These are phyloP conservation scores for Ulmus americana DNA, from an alignment of 331 rosid species.

Conservation along the genomic window DNA sequence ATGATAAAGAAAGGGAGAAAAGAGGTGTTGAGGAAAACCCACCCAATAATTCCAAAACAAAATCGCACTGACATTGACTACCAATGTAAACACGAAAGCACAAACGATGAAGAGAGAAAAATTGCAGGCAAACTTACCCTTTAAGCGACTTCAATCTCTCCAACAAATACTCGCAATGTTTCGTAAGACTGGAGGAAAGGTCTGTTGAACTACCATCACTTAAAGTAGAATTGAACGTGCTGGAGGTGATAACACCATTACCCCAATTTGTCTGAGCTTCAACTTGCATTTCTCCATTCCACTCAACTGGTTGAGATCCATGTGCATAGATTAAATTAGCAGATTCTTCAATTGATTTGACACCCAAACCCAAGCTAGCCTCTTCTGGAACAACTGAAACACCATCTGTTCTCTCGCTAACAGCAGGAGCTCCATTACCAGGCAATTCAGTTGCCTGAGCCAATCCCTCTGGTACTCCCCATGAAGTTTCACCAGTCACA, in stretches of 20 bases:
- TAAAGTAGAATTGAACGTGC: conserved; percentile 22
- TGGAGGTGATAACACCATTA: conserved; percentile 29
- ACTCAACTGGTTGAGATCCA: conserved; percentile 37
- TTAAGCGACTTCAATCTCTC: conserved; percentile 59
- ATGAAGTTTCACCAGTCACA: conserved; percentile 92
- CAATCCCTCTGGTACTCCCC: conserved; percentile 80
- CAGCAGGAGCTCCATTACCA: conserved; percentile 29
- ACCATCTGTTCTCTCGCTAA: conserved; percentile 26
- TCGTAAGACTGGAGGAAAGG: conserved; percentile 46
- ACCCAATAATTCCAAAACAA: conserved; percentile 4
- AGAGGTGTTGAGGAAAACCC: background rate
- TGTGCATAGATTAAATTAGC: conserved; percentile 34
- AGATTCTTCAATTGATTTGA: conserved; percentile 15
- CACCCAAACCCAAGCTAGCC: conserved; percentile 28
- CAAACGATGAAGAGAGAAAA: conserved; percentile 12
- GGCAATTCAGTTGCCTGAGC: conserved; percentile 44
- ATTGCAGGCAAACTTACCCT: conserved; percentile 30
- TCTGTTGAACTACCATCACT: conserved; percentile 34
- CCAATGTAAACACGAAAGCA: background rate
- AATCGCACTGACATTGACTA: background rate
- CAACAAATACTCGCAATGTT: conserved; percentile 49
- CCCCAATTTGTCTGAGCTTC: conserved; percentile 28
- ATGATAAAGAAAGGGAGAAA: background rate
- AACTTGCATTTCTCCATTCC: conserved; percentile 31
- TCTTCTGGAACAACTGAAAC: conserved; percentile 29